Conservation (phyloP, 1,139 yeast genomes). For the Suhomyces bolitotheri region DNA sequence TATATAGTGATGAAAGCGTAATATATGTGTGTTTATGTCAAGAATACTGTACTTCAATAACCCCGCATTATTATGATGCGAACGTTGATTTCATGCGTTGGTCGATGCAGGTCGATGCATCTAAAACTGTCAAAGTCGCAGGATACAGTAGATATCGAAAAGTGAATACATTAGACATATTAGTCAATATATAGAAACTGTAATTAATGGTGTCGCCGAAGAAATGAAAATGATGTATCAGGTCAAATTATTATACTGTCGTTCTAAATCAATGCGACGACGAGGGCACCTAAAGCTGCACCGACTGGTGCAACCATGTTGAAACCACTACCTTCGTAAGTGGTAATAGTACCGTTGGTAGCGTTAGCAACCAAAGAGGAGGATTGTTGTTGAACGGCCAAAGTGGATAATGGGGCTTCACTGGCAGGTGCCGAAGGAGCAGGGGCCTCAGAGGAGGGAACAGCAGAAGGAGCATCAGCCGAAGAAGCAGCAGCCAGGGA, state of each 20-base stretch:
- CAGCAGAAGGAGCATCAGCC: slow-evolving; percentile 5
- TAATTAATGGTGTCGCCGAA: slow-evolving; percentile 1
- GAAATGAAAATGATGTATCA: slow-evolving; percentile 6
- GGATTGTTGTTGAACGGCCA: slow-evolving; percentile 3
- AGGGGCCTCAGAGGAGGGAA: slow-evolving; percentile 1
- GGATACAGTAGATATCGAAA: no score
- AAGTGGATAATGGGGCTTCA: slow-evolving; percentile 7
- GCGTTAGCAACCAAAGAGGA: slow-evolving; percentile 5
- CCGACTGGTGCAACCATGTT: slow-evolving; percentile 33
- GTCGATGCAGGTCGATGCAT: no score
- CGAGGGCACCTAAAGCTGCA: slow-evolving; percentile 37
- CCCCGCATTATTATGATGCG: no score
- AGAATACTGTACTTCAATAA: no score
- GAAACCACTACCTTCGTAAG: slow-evolving; percentile 16
- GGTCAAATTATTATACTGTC: not conserved
- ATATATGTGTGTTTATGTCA: not conserved
- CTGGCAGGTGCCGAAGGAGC: slow-evolving; percentile 6
- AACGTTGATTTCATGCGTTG: no score
- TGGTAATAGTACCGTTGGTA: slow-evolving; percentile 7
- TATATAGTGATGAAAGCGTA: not conserved
- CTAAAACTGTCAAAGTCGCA: no score
- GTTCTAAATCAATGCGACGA: slow-evolving; percentile 34
- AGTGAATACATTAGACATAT: slow-evolving; percentile 2
- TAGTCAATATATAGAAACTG: no score
- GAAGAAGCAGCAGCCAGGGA: slow-evolving; percentile 8